Base-by-base conservation (phyloP, 768 basidiomycete genomes). In the Steccherinum ochraceum region DNA sequence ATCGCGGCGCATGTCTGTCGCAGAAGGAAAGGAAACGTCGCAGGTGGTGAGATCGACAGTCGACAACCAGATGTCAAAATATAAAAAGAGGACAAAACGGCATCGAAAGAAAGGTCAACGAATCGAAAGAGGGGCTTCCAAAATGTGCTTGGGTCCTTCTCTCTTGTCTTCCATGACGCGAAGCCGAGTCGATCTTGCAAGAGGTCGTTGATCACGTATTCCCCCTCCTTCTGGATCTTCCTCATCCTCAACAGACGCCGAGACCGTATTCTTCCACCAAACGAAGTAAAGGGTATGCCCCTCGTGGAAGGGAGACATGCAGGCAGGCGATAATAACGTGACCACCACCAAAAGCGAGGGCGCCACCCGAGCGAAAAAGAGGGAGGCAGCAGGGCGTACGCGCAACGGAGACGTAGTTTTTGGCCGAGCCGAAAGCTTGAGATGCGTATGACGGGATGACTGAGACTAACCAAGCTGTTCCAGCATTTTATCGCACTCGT, bases 401-500 rank as follows among this genome's bases (percentile, higher is more conserved):
- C 60, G 53, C 49, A 56, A 48, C 50, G 58, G 61, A 53, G 53
- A 54, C 59, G 55, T 48, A 35, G 58, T 54, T 69, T 70, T 68
- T 65, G 69, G 71, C 64, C 73, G 72, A 74, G 80, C 79, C 79
- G 77, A 85, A 86, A 82, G 76, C 76, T 40, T 79, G 84, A 18
- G 41, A 43, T 43, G n/a, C 7, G 21, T 43, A 23, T 43, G 41
- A 18, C n/a, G 41, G n/a, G 78, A 84, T 71, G 81, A 85, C 71
- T 35, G 30, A 35, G 81, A 99, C 96, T 97, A 91, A 99, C 96
- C 96, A 76, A 99, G 93, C 83, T 93, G 89, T 81, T 99, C 96
- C 68, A 99, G 88, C 93, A 99, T 97, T 83, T 99, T 99, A 81
- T 99, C 96, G 81, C 96, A 99, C 77, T 99, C 96, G 81, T 99